Base-by-base conservation (phyloP, 371 early-diverging fungal genomes). In the Mucor mucedo region DNA sequence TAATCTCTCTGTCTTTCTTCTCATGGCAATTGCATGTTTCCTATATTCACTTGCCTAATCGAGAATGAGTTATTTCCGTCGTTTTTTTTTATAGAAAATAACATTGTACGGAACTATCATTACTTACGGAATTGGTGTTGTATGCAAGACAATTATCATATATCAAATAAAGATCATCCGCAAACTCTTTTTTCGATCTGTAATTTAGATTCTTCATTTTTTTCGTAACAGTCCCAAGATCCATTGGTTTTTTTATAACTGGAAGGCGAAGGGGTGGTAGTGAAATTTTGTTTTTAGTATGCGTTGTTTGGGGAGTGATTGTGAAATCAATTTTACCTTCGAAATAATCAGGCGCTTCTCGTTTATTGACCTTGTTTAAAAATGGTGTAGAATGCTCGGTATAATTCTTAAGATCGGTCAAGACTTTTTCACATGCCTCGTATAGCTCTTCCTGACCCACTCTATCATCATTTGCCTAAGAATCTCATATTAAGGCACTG, bases 281-380 rank as follows among this genome's bases (percentile, higher is more conserved):
- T 21, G 21, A 21, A 21, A 0, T 21, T 35, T 35, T 35, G 35
- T 35, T 35, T 35, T 35, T 35, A 35, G 35, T 35, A 8, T 21
- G 21, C 1, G 21, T 21, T 21, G 21, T 21, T 21, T 21, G 21
- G 1, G 21, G 21, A n/a, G 21, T 21, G 21, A 21, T 21, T 21
- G 0, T 21, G 21, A 21, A 21, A 21, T 21, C 1, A 21, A 21
- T 55, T 30, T 8, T 72, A 83, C 85, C 84, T 50, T 94, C 94
- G 79, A 91, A 93, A 69, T 99, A 99, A 77, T 96, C 95, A 0
- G 98, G 98, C 0, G 95, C 98, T 52, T 98, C 98, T 29, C 93
- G 89, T 63, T 93, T 92, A 69, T 85, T 90, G 29, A 99, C 99
- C 72, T 92, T 93, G 62, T 86, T 87, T 16, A 97, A 78, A 72